Evolutionary conservation across 208 protist species (phyloP).

Genomic region (Trypanosoma vivax): DNA sequence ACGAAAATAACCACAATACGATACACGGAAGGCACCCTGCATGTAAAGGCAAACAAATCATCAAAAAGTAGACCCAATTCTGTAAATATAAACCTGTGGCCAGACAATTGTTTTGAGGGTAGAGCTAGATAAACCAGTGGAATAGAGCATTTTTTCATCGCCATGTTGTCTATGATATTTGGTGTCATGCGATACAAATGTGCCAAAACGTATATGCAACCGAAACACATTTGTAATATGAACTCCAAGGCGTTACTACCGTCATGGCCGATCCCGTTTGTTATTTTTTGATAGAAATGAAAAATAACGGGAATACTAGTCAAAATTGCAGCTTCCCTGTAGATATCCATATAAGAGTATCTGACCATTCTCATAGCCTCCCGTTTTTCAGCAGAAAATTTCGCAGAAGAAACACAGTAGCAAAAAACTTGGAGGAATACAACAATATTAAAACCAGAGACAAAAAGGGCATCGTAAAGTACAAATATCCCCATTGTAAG

Average conservation of each 20-base stretch:
- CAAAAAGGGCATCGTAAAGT: constrained; percentile 46
- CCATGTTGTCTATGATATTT: constrained; percentile 78
- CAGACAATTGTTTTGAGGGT: constrained; percentile 12
- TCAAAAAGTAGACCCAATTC: constrained; percentile 66
- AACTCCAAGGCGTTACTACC: constrained; percentile 20
- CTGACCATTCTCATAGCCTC: constrained; percentile 25
- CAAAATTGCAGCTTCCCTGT: constrained; percentile 39
- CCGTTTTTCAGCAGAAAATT: constrained; percentile 34
- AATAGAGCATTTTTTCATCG: constrained; percentile 60
- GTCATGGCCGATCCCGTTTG: not conserved
- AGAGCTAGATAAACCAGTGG: constrained; percentile 41
- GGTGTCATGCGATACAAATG: constrained; percentile 69
- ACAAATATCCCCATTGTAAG: constrained; percentile 54
- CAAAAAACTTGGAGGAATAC: constrained; percentile 61
- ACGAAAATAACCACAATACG: constrained; percentile 51
- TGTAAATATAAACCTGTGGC: constrained; percentile 20
- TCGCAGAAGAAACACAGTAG: constrained; percentile 34
- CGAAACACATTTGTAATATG: constrained; percentile 44
- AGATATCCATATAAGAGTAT: constrained; percentile 60
- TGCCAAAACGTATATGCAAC: constrained; percentile 56
- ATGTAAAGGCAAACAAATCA: constrained; percentile 85
- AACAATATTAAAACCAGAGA: constrained; percentile 47
- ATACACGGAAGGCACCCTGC: constrained; percentile 48
- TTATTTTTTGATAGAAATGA: constrained; percentile 7
- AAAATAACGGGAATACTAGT: constrained; percentile 16